A percentile compares a stretch with the other conserved stretches of the same genome.
These are phyloP conservation scores for Suillus fuscotomentosus DNA, from an alignment of 768 basidiomycete genomes.

Conservation along the genomic window DNA sequence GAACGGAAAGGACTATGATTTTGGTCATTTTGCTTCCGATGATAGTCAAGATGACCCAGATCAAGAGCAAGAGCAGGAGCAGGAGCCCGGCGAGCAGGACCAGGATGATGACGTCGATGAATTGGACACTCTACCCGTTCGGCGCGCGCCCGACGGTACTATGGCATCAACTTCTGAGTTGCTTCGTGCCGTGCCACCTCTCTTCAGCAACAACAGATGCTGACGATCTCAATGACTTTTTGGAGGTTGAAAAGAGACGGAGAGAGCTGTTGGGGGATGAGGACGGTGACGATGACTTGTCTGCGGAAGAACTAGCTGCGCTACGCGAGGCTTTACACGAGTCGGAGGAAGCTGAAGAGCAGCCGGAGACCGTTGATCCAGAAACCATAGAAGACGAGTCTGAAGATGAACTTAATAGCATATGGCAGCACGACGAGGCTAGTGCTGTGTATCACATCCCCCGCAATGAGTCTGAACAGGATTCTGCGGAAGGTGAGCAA, in stretches of 20 bases:
- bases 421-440: slow-evolving; percentile 43
- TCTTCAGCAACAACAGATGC: slow-evolving; percentile 49
- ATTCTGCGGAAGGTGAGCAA: slow-evolving; percentile 13
- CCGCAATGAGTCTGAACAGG: slow-evolving; percentile 17
- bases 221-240: slow-evolving; percentile 62
- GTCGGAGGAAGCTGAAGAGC: slow-evolving; percentile 8
- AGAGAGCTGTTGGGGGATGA: slow-evolving; percentile 37
- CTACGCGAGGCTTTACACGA: slow-evolving; percentile 17
- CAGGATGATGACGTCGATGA: slow-evolving; percentile 60
- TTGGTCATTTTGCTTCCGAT: slow-evolving; percentile 52
- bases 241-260: slow-evolving; percentile 59
- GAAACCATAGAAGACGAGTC: slow-evolving; percentile 29
- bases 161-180: slow-evolving; percentile 31
- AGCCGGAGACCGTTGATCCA: slow-evolving; percentile 6
- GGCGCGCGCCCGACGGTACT: slow-evolving; percentile 24
- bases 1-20: slow-evolving; percentile 37
- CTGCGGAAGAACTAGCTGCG: slow-evolving; percentile 16
- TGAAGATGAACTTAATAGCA: slow-evolving; percentile 46
- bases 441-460: slow-evolving; percentile 34
- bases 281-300: slow-evolving; percentile 24
- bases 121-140: slow-evolving; percentile 48
- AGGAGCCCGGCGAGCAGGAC: slow-evolving; percentile 45
- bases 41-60: slow-evolving; percentile 36
- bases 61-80: slow-evolving; percentile 41
- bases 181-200: slow-evolving; percentile 42